These are phyloP conservation scores for Periglandula ipomoeae DNA, from an alignment of 2,329 filamentous ascomycete species.

Conservation along the genomic window DNA sequence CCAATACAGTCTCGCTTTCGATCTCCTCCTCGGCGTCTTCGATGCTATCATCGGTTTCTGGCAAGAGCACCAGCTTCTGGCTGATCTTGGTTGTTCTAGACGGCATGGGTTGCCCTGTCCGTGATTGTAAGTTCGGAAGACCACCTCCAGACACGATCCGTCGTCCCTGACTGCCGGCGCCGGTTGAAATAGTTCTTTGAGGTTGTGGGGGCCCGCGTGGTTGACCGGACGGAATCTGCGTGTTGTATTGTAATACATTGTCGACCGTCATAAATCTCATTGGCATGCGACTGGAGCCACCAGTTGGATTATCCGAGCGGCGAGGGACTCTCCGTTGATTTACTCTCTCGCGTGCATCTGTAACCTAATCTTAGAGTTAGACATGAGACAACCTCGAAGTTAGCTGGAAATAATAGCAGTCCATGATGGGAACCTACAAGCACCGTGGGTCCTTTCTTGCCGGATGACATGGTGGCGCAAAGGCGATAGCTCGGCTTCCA, in stretches of 20 bases:
- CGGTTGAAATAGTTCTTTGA: constrained; percentile 18
- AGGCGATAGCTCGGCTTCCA: neutral
- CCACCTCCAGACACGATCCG: constrained; percentile 27
- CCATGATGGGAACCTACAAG: constrained; percentile 33
- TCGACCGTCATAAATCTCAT: constrained; percentile 85
- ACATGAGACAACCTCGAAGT: neutral
- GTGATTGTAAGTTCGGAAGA: constrained; percentile 30
- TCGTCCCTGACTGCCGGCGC: constrained; percentile 9
- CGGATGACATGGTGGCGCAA: constrained; percentile 27
- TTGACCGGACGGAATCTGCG: constrained; percentile 91
- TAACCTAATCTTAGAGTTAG: constrained; percentile 21
- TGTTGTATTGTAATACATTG: constrained; percentile 87
- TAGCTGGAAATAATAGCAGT: neutral
- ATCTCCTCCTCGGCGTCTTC: constrained; percentile 48
- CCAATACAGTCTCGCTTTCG: constrained; percentile 32
- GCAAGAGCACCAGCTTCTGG: constrained; percentile 91
- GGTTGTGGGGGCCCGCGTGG: constrained; percentile 60
- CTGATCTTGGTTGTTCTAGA: constrained; percentile 88
- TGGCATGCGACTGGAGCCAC: constrained; percentile 26
- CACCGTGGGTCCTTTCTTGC: constrained; percentile 51
- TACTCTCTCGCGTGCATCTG: constrained; percentile 28
- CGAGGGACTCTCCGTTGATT: constrained; percentile 22
- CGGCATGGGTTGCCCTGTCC: constrained; percentile 55
- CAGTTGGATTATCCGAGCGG: constrained; percentile 23
- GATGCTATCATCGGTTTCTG: constrained; percentile 62